Base-by-base conservation (phyloP, 495 filamentous ascomycete species). In the Aspergillus olivimuriae region DNA sequence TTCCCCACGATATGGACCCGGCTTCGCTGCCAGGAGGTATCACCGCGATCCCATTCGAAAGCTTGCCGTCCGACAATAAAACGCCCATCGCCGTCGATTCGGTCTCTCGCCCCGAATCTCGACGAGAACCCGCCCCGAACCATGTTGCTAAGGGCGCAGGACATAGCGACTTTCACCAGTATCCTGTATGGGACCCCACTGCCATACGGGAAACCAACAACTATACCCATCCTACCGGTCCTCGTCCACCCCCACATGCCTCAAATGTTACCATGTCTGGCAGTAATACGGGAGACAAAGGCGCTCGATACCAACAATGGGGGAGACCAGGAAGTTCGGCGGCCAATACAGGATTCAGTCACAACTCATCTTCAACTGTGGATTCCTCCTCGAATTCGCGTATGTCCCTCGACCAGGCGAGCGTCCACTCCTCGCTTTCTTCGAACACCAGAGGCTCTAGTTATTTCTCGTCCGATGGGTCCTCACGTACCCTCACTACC, bases 21-120 rank as follows among this genome's bases (percentile, higher is more conserved):
- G 37, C 51, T 16, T 79, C 75, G 30, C 56, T 94, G 17, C 82
- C 84, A 45, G 92, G 89, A 36, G 77, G 90, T 11, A 87, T 95
- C 46, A 88, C 89, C 6, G 83, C 85, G 1, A 91, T 98, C 45
- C 88, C 92, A 10, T 96, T 91, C 65, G 87, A 96, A 41, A 81
- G 69, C 45, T 69, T 84, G n/a, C 62, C 75, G 21, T 58, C 78
- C 20, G 86, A 87, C 59, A 69, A 68, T 24, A 76, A 73, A 40
- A 82, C 80, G 32, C 88, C 90, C 2, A 78, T 89, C 43, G 66
- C 83, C 11, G 72, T 90, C 47, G 85, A 95, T 24, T 86, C 84
- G 54, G 70, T 91, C 38, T 82, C 84, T 22, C 80, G 82, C 48
- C 66, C 76, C 16, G 86, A 89, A 26, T 69, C 75, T 19, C 75